Conservation (phyloP, 2,329 filamentous ascomycete species). For the Sodiomyces alkalinus region DNA sequence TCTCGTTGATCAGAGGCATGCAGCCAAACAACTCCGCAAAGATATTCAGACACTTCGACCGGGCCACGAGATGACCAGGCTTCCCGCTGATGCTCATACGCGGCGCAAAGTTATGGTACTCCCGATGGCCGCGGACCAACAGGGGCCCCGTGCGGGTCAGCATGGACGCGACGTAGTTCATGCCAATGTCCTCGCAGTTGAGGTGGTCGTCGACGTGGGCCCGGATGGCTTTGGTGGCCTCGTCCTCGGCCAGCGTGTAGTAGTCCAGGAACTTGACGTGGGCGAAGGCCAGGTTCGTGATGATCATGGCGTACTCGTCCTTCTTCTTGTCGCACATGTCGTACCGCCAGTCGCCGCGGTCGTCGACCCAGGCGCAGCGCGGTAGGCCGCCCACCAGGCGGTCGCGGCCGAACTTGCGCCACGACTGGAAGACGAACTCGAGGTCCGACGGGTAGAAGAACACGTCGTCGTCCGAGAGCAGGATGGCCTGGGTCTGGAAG, state of each 20-base stretch:
- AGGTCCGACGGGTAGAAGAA: constrained; percentile 21
- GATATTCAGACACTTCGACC: constrained; percentile 19
- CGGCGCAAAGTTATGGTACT: constrained; percentile 17
- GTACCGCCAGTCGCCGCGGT: constrained; percentile 15
- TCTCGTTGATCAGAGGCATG: constrained; percentile 13
- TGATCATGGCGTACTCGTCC: constrained; percentile 19
- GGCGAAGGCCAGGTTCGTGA: constrained; percentile 21
- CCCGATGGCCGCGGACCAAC: constrained; percentile 16
- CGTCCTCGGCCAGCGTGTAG: constrained; percentile 19
- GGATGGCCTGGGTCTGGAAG: constrained; percentile 22
- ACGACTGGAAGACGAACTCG: constrained; percentile 24
- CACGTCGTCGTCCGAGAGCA: constrained; percentile 24
- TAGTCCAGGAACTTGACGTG: constrained; percentile 22
- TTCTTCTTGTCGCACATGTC: constrained; percentile 14
- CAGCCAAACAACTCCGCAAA: constrained; percentile 18
- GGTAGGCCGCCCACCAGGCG: constrained; percentile 20
- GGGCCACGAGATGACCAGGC: constrained; percentile 16
- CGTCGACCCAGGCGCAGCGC: constrained; percentile 16
- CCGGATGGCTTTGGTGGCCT: constrained; percentile 17
- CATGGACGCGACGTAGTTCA: constrained; percentile 20
- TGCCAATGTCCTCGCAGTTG: constrained; percentile 25
- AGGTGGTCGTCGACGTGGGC: constrained; percentile 20
- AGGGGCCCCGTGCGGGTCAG: constrained; percentile 19
- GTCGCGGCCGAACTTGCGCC: constrained; percentile 21
- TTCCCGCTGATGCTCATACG: constrained; percentile 17